Base-by-base conservation (phyloP, 2,329 filamentous ascomycete genomes). In the Fusarium sp. region DNA sequence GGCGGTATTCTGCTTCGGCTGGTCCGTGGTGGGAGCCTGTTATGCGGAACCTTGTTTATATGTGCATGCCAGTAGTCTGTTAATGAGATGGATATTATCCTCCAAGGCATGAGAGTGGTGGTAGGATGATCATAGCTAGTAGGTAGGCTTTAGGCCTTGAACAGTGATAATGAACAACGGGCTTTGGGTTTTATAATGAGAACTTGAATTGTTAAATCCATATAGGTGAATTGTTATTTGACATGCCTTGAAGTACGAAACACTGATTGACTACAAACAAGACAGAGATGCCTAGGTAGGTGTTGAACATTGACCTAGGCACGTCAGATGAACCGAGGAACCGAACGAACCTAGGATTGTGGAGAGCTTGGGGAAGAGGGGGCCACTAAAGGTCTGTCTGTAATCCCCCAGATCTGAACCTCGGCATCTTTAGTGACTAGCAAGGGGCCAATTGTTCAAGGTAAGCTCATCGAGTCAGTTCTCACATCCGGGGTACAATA, bases 1-100 rank as follows among this genome's bases (percentile, higher is more conserved):
- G 72, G 74, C 69, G 69, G 77, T 74, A 69, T 75, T 76, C 78
- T 79, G 75, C 80, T 79, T 76, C 79, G 80, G 80, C 80, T 81
- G 80, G 80, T 75, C 79, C 80, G 80, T 69, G 67, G 79, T 77
- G 70, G 75, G 71, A 79, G 66, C 67, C 69, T 70, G 53, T 67
- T 67, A 69, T 70, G 75, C 51, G 72, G 63, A 56, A 73, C 58
- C 69, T 75, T 66, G 69, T 71, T 72, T 73, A 70, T 66, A 69
- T 71, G 73, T 67, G 75, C 63, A 74, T 70, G 69, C 59, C 68
- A 69, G 47, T 69, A 75, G 71, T 66, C 61, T 67, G 63, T 58
- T 47, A 48, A 63, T 51, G 56, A 64, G 69, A 63, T 32, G 60
- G 68, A 57, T 66, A 58, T 64, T 54, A 47, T 57, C 38, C 59